Conservation (phyloP, 345 rosid species). For the Lepidium africanum region DNA sequence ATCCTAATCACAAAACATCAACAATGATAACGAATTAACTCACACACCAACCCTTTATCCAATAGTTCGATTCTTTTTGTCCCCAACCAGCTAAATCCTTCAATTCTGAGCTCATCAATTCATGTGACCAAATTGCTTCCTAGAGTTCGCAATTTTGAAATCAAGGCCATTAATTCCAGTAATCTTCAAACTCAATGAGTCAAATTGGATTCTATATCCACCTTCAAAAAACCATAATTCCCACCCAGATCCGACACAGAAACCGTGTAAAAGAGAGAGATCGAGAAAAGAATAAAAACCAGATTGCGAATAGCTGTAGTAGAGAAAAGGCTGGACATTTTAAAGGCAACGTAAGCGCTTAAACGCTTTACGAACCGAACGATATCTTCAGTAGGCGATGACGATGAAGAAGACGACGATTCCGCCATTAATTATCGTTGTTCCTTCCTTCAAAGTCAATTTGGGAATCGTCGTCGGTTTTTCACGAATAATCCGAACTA, state of each 20-base stretch:
- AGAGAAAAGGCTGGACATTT: constrained; percentile 43
- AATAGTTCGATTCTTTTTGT: neutral
- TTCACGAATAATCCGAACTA: neutral
- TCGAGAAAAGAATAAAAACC: constrained; percentile 36
- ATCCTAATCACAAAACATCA: constrained; percentile 42
- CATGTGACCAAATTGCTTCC: neutral
- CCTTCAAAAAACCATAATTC: neutral
- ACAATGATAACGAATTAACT: neutral
- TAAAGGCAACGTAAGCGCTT: constrained; percentile 66
- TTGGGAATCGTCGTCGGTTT: neutral
- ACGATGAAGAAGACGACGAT: constrained; percentile 31
- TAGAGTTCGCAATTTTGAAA: neutral
- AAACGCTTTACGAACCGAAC: constrained; percentile 82
- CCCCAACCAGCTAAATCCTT: neutral
- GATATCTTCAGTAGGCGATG: constrained; percentile 68
- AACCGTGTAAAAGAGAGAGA: neutral
- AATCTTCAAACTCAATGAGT: neutral
- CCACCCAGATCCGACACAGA: constrained; percentile 28
- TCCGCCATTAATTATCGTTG: constrained; percentile 39
- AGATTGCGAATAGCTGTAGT: constrained; percentile 52
- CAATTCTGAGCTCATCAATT: neutral
- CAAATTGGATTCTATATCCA: neutral
- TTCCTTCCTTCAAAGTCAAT: neutral
- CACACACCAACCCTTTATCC: neutral
- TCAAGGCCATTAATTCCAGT: neutral